Conservation (phyloP, 306 rosid species). For the Luffa acutangula region DNA sequence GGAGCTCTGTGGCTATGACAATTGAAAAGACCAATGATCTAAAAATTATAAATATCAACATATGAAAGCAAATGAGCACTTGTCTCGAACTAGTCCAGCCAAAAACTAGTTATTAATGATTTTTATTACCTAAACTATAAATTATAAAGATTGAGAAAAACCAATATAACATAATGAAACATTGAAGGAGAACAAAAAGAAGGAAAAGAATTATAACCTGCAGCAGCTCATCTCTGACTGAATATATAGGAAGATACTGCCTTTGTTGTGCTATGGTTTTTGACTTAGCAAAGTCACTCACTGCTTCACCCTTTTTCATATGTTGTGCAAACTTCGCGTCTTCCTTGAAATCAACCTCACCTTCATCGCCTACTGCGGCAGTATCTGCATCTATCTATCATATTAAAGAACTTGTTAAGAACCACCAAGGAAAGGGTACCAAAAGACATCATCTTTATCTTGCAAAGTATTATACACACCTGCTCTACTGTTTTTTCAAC, state of each 20-base stretch:
- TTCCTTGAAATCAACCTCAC: conserved; percentile 94
- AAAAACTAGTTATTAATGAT: neutral
- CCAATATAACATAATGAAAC: neutral
- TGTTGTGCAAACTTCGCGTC: conserved; percentile 97
- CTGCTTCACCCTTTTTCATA: conserved; percentile 88
- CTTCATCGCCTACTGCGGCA: conserved; percentile 78
- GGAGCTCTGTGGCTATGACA: neutral
- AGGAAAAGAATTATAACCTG: conserved; percentile 43
- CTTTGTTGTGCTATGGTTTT: conserved; percentile 83
- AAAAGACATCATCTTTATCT: conserved; percentile 17
- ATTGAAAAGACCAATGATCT: neutral
- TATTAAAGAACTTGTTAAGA: conserved; percentile 11
- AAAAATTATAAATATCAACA: neutral
- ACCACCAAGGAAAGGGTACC: conserved; percentile 6
- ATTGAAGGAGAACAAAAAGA: conserved; percentile 1
- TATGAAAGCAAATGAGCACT: neutral
- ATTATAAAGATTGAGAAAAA: neutral
- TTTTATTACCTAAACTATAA: neutral
- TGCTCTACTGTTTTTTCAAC: conserved; percentile 93
- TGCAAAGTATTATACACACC: conserved; percentile 36
- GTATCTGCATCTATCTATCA: conserved; percentile 92
- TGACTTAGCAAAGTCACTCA: conserved; percentile 89
- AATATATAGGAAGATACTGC: conserved; percentile 88
- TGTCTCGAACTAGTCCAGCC: neutral
- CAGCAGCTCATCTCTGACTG: conserved; percentile 84